Percentiles rank a stretch among this genome's conserved stretches.
Conservation (phyloP, 495 filamentous ascomycete species). For the Aspergillus kassunensis region DNA sequence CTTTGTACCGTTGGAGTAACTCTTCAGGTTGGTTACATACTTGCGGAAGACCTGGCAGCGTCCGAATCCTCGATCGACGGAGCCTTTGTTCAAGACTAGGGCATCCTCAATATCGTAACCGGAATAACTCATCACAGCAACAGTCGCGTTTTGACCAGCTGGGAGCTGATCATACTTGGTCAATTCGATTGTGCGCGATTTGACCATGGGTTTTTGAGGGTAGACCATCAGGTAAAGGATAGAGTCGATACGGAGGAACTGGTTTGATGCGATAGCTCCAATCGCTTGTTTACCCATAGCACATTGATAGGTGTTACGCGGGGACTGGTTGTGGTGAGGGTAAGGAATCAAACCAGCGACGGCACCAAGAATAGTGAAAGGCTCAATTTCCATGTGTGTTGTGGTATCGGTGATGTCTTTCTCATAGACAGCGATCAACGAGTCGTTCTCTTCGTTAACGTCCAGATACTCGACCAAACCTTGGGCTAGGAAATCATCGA, state of each 20-base stretch:
- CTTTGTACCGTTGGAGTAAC: slow-evolving; percentile 72
- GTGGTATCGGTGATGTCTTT: slow-evolving; percentile 71
- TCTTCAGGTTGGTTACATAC: slow-evolving; percentile 70
- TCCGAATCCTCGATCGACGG: slow-evolving; percentile 88
- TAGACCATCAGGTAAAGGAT: slow-evolving; percentile 96
- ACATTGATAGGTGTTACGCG: slow-evolving; percentile 98
- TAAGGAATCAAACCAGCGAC: slow-evolving; percentile 97
- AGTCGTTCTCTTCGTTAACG: slow-evolving; percentile 97
- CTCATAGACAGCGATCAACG: slow-evolving; percentile 86
- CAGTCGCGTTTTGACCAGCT: slow-evolving; percentile 92
- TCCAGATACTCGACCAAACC: slow-evolving; percentile 95
- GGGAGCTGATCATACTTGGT: slow-evolving; percentile 97
- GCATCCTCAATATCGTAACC: slow-evolving; percentile 99
- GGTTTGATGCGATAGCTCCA: slow-evolving; percentile 94
- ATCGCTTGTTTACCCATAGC: slow-evolving; percentile 99
- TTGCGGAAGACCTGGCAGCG: slow-evolving; percentile 94
- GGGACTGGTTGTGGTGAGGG: slow-evolving; percentile 98
- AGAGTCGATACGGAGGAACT: slow-evolving; percentile 93
- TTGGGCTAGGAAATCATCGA: slow-evolving; percentile 86
- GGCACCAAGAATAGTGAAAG: slow-evolving; percentile 95
- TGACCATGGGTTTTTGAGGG: slow-evolving; percentile 95
- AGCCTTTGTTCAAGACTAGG: slow-evolving; percentile 92
- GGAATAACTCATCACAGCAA: slow-evolving; percentile 98
- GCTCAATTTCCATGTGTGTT: slow-evolving; percentile 95
- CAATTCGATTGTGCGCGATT: slow-evolving; percentile 91